Conservation (phyloP, 495 filamentous ascomycete species). For the Aspergillus carlsbadensis region DNA sequence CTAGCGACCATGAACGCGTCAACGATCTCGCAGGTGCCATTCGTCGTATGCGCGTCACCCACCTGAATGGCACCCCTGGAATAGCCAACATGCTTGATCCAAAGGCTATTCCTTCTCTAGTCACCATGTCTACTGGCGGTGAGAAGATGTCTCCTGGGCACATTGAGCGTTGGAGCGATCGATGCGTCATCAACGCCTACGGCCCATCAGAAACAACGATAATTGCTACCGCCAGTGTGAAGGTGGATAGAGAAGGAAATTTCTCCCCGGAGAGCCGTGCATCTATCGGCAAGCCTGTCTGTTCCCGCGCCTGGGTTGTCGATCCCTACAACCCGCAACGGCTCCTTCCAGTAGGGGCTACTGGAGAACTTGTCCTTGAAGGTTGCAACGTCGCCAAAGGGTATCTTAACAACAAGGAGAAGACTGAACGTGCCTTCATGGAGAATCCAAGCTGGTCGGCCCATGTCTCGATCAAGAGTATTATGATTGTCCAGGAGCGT, state of each 20-base stretch:
- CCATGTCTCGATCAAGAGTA: background rate
- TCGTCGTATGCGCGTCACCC: constrained; percentile 13
- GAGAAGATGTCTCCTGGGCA: background rate
- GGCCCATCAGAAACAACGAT: background rate
- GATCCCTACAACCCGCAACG: constrained; percentile 29
- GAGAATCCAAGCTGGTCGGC: constrained; percentile 26
- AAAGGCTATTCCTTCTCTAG: constrained; percentile 16
- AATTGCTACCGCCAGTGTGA: background rate
- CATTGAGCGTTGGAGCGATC: constrained; percentile 3
- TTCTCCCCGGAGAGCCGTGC: background rate
- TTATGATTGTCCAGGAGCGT: background rate
- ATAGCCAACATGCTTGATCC: constrained; percentile 26
- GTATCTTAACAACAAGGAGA: constrained; percentile 37
- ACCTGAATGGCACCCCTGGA: constrained; percentile 22
- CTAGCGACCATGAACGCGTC: constrained; percentile 33
- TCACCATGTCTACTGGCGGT: background rate
- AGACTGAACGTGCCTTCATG: constrained; percentile 36
- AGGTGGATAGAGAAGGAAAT: background rate
- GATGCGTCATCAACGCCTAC: background rate
- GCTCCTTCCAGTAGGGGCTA: constrained; percentile 38
- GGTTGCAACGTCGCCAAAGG: constrained; percentile 41
- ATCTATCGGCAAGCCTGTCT: constrained; percentile 14
- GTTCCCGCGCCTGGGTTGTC: constrained; percentile 42
- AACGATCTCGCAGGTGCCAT: constrained; percentile 30
- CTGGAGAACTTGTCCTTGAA: constrained; percentile 46